Base-by-base conservation (phyloP, 768 basidiomycete species). In the Tylopilus intermedius region DNA sequence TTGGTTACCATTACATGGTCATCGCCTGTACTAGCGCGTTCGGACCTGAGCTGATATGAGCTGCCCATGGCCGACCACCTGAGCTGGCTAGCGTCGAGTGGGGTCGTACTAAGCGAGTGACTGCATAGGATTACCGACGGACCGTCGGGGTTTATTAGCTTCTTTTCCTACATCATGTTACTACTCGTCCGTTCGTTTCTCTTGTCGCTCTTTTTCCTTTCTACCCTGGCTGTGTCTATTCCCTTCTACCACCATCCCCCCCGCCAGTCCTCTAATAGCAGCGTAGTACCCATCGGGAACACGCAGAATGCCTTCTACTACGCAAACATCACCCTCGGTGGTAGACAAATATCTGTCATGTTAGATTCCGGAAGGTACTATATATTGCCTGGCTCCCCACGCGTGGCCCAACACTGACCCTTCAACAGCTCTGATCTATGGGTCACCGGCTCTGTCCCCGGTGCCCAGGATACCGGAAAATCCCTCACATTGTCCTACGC, bases 351-450 rank as follows among this genome's bases (percentile, higher is more conserved):
- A 56, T 74, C 76, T 22, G 84, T 90, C 47, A 72, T 88, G 60
- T 67, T 90, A 49, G 88, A 90, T 64, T 89, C 87, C 7, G 88
- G 88, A 70, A 90, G 88, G 86, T 84, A 18, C 18, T 18, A 55
- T 33, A 33, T 33, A 22, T 18, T 41, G 32, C n/a, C 24, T 18
- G 45, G 43, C 30, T 18, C 27, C 33, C 43, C 4, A 5, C 24
- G 35, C 48, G n/a, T 49, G 22, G 46, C 32, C 43, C 38, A 37
- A 8, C 46, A 51, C 44, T 56, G 45, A 50, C 47, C 27, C 38
- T 10, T 37, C 42, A 1, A 32, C 55, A 90, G 88, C 58, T 84
- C 87, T 37, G 88, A 90, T 66, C 67, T 90, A 35, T 90, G 88
- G 88, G 85, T 86, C 67, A 68, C 72, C 6, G 77, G 73, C 22